phyloP scores from a whole-genome alignment of 108 stramenopile species.

The Skeletonema marinoi region DNA sequence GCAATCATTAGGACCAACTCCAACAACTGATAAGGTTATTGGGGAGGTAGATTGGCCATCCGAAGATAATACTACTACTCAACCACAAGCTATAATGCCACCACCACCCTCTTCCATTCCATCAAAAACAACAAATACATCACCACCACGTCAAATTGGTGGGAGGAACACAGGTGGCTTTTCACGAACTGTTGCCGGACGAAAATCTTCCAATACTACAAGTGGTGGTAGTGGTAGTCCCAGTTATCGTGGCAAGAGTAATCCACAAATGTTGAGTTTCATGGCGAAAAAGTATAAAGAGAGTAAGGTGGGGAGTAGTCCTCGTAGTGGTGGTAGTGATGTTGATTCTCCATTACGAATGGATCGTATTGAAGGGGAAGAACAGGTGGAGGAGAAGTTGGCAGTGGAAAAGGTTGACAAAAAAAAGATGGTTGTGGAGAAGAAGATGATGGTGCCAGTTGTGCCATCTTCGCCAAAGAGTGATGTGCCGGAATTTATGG shows the following conservation, averaged over 20 bases:
- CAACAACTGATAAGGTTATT: too few species aligned
- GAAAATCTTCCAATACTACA: neutral
- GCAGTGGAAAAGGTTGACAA: neutral
- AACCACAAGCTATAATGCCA: too few species aligned
- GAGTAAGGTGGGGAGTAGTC: neutral
- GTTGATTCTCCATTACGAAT: neutral
- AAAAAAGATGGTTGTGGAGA: neutral
- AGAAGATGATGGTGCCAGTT: neutral
- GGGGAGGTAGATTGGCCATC: too few species aligned
- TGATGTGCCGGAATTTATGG: neutral
- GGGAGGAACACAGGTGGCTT: neutral
- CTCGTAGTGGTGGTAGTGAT: neutral
- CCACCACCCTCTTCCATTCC: neutral
- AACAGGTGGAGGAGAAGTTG: neutral
- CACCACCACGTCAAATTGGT: neutral
- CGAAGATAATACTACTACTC: too few species aligned
- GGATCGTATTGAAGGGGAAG: neutral
- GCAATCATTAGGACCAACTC: neutral
- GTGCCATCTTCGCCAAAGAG: neutral
- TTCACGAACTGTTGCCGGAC: neutral
- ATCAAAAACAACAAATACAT: neutral
- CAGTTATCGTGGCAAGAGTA: neutral
- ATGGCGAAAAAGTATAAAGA: conserved; percentile 3
- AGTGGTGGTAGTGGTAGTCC: neutral
- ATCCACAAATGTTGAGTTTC: conserved; percentile 2